Evolutionary conservation across 352 stramenopile species (phyloP), one percentile per base, ranked within the genome.

Genomic region (Pythium biforme): DNA sequence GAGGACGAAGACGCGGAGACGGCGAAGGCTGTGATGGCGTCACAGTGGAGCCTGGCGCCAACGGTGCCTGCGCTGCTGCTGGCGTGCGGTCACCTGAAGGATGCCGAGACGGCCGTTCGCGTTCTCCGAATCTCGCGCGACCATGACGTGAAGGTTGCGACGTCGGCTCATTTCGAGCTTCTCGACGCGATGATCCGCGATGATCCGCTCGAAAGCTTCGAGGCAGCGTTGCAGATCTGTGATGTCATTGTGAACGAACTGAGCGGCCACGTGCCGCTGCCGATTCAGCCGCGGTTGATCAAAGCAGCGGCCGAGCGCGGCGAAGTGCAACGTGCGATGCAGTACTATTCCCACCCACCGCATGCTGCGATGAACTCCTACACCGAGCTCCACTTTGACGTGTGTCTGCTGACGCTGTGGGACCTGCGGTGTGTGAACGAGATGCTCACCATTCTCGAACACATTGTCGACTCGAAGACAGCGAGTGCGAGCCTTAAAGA

Each of bases 361-460:
- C 58, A 83, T 17, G 72, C 67, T 8, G 33, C 60, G 2, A 80
- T 89, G 74, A 69, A 64, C 23, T 41, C 37, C 3, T 87, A 77
- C 48, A 83, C 73, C 1, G 75, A 90, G 60, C 81, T 79, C 59
- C 78, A 74, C 11, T 89, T 92, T 55, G 81, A 89, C 27, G 87
- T 87, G 43, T 86, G 76, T 52, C 56, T 90, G 37, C 79, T 88
- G 54, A 76, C 77, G 37, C 58, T 92, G 27, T 80, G 76, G 68
- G 55, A 78, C 6, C 50, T 77, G 27, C 68, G 72, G 27, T 69
- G 79, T 56, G 58, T 75, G 14, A 60, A 66, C 10, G 79, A 87
- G 64, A 73, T 89, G 61, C 70, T 92, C 26, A 54, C 74, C 12
- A 62, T 92, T 26, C 84, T 89, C 46, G 55, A 68, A 53, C 70